Evolutionary conservation across 2,329 filamentous ascomycete genomes (phyloP), one percentile per base, ranked within the genome.

Genomic region (Penicillium griseofulvum): DNA sequence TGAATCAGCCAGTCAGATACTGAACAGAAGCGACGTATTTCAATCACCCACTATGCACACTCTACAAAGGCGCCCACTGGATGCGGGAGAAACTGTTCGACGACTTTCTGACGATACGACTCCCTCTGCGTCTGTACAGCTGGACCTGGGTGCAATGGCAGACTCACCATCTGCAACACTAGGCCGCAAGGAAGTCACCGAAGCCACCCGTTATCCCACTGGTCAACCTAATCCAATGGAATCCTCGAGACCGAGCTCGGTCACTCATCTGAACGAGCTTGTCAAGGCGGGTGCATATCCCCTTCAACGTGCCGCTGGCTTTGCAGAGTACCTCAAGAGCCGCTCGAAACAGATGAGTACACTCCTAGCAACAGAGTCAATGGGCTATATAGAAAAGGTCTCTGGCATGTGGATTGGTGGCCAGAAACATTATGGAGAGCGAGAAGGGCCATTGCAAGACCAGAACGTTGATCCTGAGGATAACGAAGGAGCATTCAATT

Each of bases 381-480:
- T 96, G 87, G 91, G 91, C 1, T 97, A 97, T 69, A 88, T 96
- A 31, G 92, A 95, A 68, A 97, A 97, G 72, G 92, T 97, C 0
- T 96, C 93, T 0, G 93, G 91, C 36, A 97, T 97, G 89, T 94
- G 94, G 86, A 90, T 91, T 63, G 94, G 94, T 33, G 90, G 90
- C 12, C 87, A 88, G 65, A 91, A 88, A 66, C 93, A 97, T 73
- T 99, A 97, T 66, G 86, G 88, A 47, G 88, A 91, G 19, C 83
- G 82, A 22, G 85, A 90, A 68, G 77, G 82, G 14, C 80, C 87
- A 10, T 78, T 83, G 8, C 83, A 87, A 65, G 90, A 95, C 58
- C 76, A 77, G 52, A 74, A 80, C 2, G 76, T 80, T 36, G 81
- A 83, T 41, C 72, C 77, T 1, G 83, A 85, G 61, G 82, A 84